Conservation (phyloP, 768 basidiomycete species). For the Mycena epipterygia region DNA sequence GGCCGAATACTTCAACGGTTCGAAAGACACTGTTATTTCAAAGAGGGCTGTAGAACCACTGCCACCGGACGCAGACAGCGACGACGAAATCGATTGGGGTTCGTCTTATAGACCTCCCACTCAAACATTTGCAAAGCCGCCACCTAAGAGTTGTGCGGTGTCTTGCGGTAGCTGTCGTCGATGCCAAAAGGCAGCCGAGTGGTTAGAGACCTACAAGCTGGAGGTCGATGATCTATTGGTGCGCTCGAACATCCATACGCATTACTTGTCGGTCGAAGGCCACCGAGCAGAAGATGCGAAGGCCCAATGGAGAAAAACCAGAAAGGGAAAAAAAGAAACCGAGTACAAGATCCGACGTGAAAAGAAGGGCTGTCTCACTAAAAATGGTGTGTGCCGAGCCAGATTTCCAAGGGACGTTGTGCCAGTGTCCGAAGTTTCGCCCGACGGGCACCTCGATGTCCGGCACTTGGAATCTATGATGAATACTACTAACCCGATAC, state of each 20-base stretch:
- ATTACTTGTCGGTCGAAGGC: background rate
- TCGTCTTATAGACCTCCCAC: constrained; percentile 27
- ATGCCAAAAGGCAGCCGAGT: constrained; percentile 19
- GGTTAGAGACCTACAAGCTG: constrained; percentile 26
- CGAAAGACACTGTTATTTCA: constrained; percentile 3
- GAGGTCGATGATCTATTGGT: background rate
- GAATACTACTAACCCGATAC: background rate
- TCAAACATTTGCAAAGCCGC: constrained; percentile 32
- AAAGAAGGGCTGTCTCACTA: background rate
- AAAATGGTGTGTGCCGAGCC: background rate
- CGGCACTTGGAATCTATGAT: background rate
- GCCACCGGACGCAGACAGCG: constrained; percentile 3
- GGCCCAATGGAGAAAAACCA: background rate
- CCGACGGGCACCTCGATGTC: background rate
- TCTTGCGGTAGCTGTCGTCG: no score
- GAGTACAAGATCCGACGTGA: background rate
- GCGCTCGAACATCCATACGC: background rate
- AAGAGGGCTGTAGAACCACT: background rate
- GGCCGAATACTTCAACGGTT: constrained; percentile 31
- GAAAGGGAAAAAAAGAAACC: background rate
- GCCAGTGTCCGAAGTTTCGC: background rate
- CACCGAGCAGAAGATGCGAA: background rate
- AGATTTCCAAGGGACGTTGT: background rate
- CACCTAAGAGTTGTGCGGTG: constrained; percentile 30
- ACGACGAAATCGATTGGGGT: background rate